These are phyloP conservation scores for Diospyros kaki DNA, from an alignment of 148 eudicot genomes.

Conservation along the genomic window DNA sequence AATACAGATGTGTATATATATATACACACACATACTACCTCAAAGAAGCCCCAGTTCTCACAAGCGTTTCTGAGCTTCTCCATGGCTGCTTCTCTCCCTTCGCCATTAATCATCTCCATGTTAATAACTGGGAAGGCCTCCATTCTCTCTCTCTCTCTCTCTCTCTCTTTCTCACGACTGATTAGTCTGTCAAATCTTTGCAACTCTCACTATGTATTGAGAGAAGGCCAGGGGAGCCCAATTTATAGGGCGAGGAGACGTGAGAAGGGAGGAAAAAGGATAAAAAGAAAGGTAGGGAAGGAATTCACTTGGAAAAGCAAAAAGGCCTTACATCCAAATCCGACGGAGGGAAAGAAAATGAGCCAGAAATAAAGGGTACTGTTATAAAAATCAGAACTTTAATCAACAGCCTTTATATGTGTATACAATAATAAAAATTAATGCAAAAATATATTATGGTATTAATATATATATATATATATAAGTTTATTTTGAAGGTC, in stretches of 20 bases:
- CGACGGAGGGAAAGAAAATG: constrained; percentile 17
- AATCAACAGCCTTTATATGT: too few relatives aligned
- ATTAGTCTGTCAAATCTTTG: neutral
- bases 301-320: neutral
- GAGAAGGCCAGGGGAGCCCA: neutral
- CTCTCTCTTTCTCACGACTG: constrained; percentile 1
- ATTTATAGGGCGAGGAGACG: constrained; percentile 22
- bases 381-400: too few relatives aligned
- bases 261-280: neutral
- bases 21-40: constrained; percentile 26
- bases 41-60: constrained; percentile 72
- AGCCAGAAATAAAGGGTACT: too few relatives aligned
- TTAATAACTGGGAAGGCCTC: constrained; percentile 58
- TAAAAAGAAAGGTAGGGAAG: neutral
- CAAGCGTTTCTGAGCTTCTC: constrained; percentile 60
- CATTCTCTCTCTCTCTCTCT: constrained; percentile 27
- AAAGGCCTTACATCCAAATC: neutral
- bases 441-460: too few relatives aligned
- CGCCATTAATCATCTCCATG: constrained; percentile 56
- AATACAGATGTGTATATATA: too few relatives aligned
- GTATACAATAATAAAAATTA: too few relatives aligned
- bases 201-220: neutral
- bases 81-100: constrained; percentile 43
- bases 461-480: too few relatives aligned
- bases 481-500: too few relatives aligned